These are phyloP conservation scores for Euptelea pleiosperma DNA, from an alignment of 164 flowering plant species.

Conservation along the genomic window DNA sequence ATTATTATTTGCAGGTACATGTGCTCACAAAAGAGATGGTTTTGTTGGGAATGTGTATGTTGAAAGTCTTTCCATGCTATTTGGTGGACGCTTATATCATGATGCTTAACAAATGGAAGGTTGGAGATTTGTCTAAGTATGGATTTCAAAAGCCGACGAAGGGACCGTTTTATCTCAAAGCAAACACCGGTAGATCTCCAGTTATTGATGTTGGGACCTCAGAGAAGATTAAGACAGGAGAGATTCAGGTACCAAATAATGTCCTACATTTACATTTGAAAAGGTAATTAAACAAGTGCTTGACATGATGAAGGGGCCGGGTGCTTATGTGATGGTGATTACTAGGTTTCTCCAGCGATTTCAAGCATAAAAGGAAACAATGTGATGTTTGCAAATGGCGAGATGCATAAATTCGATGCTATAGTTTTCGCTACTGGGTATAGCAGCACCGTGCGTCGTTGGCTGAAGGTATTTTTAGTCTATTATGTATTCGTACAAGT, in stretches of 20 bases:
- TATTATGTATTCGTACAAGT: no score
- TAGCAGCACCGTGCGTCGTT: no score
- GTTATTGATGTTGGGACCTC: conserved; percentile 40
- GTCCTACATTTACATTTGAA: no score
- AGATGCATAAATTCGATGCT: no score
- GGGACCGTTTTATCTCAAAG: conserved; percentile 36
- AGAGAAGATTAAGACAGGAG: conserved; percentile 20
- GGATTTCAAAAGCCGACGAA: conserved; percentile 27
- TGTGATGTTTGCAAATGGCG: no score
- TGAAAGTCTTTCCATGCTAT: conserved; percentile 16
- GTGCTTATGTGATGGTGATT: no score
- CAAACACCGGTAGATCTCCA: conserved; percentile 23
- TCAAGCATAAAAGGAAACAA: no score
- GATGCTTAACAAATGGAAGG: neutral
- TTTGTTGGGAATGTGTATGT: conserved; percentile 23
- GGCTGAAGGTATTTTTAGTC: no score
- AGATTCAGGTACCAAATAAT: conserved; percentile 35
- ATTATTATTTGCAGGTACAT: conserved; percentile 33
- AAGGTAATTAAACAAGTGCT: no score
- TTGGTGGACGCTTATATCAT: conserved; percentile 21
- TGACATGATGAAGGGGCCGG: no score
- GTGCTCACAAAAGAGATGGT: conserved; percentile 30
- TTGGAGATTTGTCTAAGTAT: conserved; percentile 23
- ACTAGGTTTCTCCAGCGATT: no score
- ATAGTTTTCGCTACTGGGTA: no score